Conservation (phyloP, 441 rosid genomes). For the Mallotus japonicus region DNA sequence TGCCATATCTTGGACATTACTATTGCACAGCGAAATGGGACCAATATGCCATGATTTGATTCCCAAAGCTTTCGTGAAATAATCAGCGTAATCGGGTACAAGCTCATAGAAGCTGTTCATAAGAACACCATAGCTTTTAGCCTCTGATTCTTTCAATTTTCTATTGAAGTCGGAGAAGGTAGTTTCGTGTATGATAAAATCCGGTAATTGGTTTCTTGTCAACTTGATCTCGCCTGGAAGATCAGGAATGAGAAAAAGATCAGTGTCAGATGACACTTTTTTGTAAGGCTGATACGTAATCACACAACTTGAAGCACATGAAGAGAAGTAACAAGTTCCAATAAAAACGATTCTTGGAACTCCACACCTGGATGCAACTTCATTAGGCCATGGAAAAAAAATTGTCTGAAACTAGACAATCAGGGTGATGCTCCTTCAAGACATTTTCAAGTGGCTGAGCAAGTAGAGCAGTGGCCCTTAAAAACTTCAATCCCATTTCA, state of each 20-base stretch:
- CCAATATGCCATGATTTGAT: slow-evolving; percentile 62
- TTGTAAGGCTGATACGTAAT: too few species aligned
- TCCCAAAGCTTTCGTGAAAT: slow-evolving; percentile 40
- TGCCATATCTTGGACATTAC: slow-evolving; percentile 36
- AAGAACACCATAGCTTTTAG: slow-evolving; percentile 47
- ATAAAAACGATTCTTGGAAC: too few species aligned
- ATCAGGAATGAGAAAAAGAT: slow-evolving; percentile 40
- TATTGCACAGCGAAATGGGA: slow-evolving; percentile 51
- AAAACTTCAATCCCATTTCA: too few species aligned
- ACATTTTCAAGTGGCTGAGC: too few species aligned
- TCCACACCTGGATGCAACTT: too few species aligned
- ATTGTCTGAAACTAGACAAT: too few species aligned
- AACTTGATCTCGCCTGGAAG: slow-evolving; percentile 15
- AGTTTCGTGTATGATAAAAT: background rate
- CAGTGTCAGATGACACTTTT: too few species aligned
- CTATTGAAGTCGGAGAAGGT: background rate
- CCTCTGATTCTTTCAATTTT: background rate
- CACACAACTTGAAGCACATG: too few species aligned
- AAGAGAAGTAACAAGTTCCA: too few species aligned
- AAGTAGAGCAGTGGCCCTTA: too few species aligned
- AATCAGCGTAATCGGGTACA: slow-evolving; percentile 48
- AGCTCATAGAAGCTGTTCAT: slow-evolving; percentile 71
- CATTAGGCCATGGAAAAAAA: too few species aligned
- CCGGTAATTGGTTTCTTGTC: background rate
- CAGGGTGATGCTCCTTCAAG: too few species aligned